Evolutionary conservation across 1,284 basidiomycete species (phyloP), one percentile per base, ranked within the genome.

Genomic region (Ganoderma leucocontextum): DNA sequence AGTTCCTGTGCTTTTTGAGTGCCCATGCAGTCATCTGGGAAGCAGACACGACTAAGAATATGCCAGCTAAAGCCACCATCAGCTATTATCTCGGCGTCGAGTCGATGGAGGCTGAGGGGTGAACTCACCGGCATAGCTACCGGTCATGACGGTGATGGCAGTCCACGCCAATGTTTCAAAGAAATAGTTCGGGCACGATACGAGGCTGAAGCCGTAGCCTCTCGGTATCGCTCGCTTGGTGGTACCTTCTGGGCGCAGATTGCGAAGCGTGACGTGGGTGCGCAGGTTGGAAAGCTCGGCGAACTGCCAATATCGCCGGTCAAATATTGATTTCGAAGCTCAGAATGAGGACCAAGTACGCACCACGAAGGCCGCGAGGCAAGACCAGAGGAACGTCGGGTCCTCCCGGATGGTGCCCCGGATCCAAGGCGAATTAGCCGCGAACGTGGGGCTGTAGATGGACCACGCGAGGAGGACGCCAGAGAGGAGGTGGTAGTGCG

Each of bases 181-280:
- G 78, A 95, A 92, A 82, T 99, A 99, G 81, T 99, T 99, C 39
- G 98, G 96, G 83, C 90, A 95, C 7, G 94, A 93, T 49, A 98
- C 89, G 49, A 90, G 82, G 68, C 90, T 85, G 82, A 99, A 99
- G 2, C 95, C 95, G 72, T 93, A 95, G 39, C 93, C 97, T 35
- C 86, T 84, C 0, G 98, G 97, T 75, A 98, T 93, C 35, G 88
- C 91, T 67, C 97, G 92, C 67, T 87, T 89, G 68, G 89, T 91
- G 9, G 95, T 91, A 19, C 95, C 93, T 19, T 88, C 87, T 0
- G 95, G 94, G 35, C 98, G 92, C 53, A 99, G 88, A 64, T 87
- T 86, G 61, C 95, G 91, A 41, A 98, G 86, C 42, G 89, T 95
- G 67, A 97, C 74, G 79, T 99, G 98, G 1, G 91, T 90, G 72